Conservation (phyloP, 202 grass and related monocot species). For the Panicum hallii region DNA sequence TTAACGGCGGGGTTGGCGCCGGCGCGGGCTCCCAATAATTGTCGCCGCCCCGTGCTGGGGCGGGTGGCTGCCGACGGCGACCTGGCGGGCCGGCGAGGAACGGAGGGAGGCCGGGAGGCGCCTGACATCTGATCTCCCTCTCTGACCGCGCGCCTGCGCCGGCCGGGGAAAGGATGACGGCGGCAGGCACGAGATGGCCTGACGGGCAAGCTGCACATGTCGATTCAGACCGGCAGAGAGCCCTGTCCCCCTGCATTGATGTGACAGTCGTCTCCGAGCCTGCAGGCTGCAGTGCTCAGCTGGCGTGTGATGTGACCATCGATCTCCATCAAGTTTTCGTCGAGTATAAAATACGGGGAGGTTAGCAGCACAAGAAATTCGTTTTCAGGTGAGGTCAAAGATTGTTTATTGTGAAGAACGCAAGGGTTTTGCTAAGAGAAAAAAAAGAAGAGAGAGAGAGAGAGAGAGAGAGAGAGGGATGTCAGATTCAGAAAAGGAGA, state of each 20-base stretch:
- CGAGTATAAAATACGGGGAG: too few species aligned
- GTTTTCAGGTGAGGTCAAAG: background rate
- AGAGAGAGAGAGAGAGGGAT: too few species aligned
- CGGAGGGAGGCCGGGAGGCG: background rate
- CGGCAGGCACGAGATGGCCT: constrained; percentile 24
- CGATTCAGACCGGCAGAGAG: background rate
- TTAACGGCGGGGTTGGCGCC: background rate
- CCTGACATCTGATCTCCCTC: background rate
- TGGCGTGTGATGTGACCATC: background rate
- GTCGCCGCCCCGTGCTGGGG: background rate
- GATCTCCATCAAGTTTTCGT: background rate
- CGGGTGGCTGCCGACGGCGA: constrained; percentile 5
- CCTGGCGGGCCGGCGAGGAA: background rate
- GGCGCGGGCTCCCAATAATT: constrained; percentile 5
- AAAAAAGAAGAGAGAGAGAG: too few species aligned
- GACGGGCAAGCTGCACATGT: constrained; percentile 23
- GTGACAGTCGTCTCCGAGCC: background rate
- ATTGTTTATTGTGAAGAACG: background rate
- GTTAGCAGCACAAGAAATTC: background rate
- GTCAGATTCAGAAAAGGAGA: background rate
- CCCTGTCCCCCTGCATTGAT: constrained; percentile 21
- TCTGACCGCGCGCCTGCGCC: background rate
- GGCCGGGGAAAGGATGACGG: constrained; percentile 11
- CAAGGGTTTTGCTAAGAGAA: background rate
- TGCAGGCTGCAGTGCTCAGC: constrained; percentile 3